These are phyloP conservation scores for Hypoxylon rickii DNA, from an alignment of 495 filamentous ascomycete species.

Conservation along the genomic window DNA sequence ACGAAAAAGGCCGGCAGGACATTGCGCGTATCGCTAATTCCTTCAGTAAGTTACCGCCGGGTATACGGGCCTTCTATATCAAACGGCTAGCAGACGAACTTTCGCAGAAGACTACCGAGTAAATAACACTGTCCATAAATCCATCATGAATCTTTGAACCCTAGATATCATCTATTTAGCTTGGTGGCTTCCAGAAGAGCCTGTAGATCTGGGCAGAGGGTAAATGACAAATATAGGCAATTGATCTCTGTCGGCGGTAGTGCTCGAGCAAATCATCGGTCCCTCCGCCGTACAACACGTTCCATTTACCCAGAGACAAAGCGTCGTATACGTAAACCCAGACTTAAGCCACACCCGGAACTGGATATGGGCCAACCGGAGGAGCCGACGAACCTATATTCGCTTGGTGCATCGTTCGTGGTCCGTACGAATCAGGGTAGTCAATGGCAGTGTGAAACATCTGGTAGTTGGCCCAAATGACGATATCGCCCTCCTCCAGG, in stretches of 20 bases:
- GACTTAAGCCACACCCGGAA: constrained; percentile 10
- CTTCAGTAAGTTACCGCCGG: constrained; percentile 68
- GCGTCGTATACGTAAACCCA: not conserved
- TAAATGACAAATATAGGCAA: too few species aligned
- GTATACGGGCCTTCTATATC: constrained; percentile 75
- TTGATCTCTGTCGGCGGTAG: too few species aligned
- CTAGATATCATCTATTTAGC: too few species aligned
- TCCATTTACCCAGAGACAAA: too few species aligned
- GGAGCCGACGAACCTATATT: constrained; percentile 36
- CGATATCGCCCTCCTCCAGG: constrained; percentile 42
- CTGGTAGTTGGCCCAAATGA: constrained; percentile 44
- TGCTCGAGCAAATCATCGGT: too few species aligned
- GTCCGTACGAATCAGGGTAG: constrained; percentile 38
- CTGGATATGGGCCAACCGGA: constrained; percentile 20
- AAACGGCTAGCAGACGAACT: constrained; percentile 75
- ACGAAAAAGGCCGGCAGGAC: constrained; percentile 78
- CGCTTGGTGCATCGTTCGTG: constrained; percentile 46
- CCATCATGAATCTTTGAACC: too few species aligned
- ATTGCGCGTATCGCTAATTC: constrained; percentile 67
- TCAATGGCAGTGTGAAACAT: constrained; percentile 45
- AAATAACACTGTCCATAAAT: not conserved
- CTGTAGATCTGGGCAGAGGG: too few species aligned
- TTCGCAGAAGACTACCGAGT: constrained; percentile 28
- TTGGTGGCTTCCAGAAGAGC: too few species aligned
- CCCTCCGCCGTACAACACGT: too few species aligned